Conservation (phyloP, 2,329 filamentous ascomycete species). For the Shiraia bambusicola region DNA sequence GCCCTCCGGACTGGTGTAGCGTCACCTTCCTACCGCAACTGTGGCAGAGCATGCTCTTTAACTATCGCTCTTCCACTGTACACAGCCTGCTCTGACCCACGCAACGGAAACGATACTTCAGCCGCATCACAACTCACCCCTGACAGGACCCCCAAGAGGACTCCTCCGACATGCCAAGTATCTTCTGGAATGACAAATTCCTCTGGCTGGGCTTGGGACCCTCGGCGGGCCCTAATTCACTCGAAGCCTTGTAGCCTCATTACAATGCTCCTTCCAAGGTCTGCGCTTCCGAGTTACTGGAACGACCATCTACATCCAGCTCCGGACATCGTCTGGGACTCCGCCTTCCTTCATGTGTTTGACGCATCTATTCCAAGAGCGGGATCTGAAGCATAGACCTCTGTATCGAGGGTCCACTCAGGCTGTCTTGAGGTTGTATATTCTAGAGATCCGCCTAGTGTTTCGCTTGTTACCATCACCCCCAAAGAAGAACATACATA, state of each 20-base stretch:
- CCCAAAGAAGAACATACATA: slow-evolving; percentile 34
- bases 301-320: slow-evolving; percentile 20
- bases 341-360: slow-evolving; percentile 31
- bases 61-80: slow-evolving; percentile 22
- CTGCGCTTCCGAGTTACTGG: slow-evolving; percentile 10
- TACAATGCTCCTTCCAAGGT: slow-evolving; percentile 24
- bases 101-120: slow-evolving; percentile 28
- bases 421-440: slow-evolving; percentile 20
- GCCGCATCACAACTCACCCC: slow-evolving; percentile 30
- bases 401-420: slow-evolving; percentile 30
- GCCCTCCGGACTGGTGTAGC: slow-evolving; percentile 26
- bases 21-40: slow-evolving; percentile 30
- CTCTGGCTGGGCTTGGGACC: slow-evolving; percentile 23
- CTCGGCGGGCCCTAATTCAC: slow-evolving; percentile 13
- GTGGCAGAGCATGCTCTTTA: slow-evolving; percentile 29
- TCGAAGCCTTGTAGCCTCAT: slow-evolving; percentile 30
- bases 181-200: slow-evolving; percentile 20
- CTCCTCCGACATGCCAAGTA: slow-evolving; percentile 16
- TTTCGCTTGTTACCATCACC: slow-evolving; percentile 18
- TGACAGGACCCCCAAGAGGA: slow-evolving; percentile 10
- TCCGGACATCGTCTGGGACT: slow-evolving; percentile 37
- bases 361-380: slow-evolving; percentile 28
- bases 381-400: slow-evolving; percentile 34
- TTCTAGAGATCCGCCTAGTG: slow-evolving; percentile 32
- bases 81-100: slow-evolving; percentile 22